Evolutionary conservation across 1,284 basidiomycete genomes (phyloP).

Genomic region (Sporisorium exsertum): DNA sequence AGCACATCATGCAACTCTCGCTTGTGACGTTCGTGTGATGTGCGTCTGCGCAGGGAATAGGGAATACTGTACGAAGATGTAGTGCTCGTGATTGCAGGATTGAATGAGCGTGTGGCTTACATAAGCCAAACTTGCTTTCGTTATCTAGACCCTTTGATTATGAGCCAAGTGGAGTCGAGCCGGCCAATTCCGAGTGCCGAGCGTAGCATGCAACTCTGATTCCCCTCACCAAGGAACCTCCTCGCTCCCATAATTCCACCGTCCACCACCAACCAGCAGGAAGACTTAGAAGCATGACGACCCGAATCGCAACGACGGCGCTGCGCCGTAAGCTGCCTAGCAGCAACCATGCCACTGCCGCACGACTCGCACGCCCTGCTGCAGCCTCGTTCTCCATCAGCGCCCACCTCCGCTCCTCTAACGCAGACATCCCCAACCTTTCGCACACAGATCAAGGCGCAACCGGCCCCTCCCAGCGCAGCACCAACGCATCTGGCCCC

Average conservation of each 20-base stretch:
- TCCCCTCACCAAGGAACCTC: neutral
- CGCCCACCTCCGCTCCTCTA: slow-evolving; percentile 4
- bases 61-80: too few species aligned
- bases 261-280: neutral
- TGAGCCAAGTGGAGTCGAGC: neutral
- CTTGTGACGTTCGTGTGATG: neutral
- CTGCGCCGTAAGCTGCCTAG: slow-evolving; percentile 6
- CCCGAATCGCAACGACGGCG: neutral
- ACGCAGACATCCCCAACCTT: slow-evolving; percentile 10
- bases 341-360: neutral
- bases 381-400: slow-evolving; percentile 10
- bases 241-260: neutral
- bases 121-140: slow-evolving; percentile 3
- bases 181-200: slow-evolving; percentile 24
- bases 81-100: too few species aligned
- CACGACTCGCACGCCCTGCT: neutral
- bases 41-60: too few species aligned
- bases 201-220: neutral
- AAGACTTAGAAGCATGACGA: neutral
- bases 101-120: too few species aligned
- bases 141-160: slow-evolving; percentile 1
- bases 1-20: too few species aligned
- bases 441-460: slow-evolving; percentile 22
- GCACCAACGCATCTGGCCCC: slow-evolving; percentile 17
- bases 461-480: slow-evolving; percentile 17